Conservation (phyloP, 306 rosid species). For the Acacia melanoxylon region DNA sequence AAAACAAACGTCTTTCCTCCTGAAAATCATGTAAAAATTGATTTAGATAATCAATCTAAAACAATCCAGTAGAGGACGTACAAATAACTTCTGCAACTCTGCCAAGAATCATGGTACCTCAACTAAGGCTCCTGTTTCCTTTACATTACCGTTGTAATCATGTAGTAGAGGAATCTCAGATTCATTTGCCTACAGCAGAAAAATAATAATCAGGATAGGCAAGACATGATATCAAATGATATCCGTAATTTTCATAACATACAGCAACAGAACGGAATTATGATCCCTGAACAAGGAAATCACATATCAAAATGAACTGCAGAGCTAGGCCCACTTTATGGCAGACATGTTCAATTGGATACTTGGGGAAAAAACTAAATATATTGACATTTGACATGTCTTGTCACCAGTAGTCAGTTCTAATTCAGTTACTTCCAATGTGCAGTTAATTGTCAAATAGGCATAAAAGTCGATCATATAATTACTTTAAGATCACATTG, state of each 20-base stretch:
- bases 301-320: slow-evolving; percentile 16
- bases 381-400: background rate
- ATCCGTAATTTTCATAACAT: slow-evolving; percentile 14
- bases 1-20: slow-evolving; percentile 93
- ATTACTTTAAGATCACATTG: slow-evolving; percentile 9
- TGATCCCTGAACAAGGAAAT: slow-evolving; percentile 19
- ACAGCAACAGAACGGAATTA: slow-evolving; percentile 12
- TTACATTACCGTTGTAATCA: slow-evolving; percentile 60
- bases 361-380: background rate
- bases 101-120: slow-evolving; percentile 58
- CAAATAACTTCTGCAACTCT: background rate
- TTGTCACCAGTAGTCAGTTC: background rate
- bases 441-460: background rate
- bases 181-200: slow-evolving; percentile 69
- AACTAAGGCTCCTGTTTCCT: slow-evolving; percentile 64
- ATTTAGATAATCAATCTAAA: slow-evolving; percentile 7
- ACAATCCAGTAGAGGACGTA: slow-evolving; percentile 10
- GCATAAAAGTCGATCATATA: background rate
- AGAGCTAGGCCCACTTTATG: background rate
- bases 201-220: slow-evolving; percentile 30
- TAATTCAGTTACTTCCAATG: slow-evolving; percentile 11
- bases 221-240: slow-evolving; percentile 4
- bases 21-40: slow-evolving; percentile 35
- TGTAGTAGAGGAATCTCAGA: slow-evolving; percentile 88
- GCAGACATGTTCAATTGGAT: slow-evolving; percentile 17